These are phyloP conservation scores for Wickerhamiella infanticola DNA, from an alignment of 1,139 yeast species.

Conservation along the genomic window DNA sequence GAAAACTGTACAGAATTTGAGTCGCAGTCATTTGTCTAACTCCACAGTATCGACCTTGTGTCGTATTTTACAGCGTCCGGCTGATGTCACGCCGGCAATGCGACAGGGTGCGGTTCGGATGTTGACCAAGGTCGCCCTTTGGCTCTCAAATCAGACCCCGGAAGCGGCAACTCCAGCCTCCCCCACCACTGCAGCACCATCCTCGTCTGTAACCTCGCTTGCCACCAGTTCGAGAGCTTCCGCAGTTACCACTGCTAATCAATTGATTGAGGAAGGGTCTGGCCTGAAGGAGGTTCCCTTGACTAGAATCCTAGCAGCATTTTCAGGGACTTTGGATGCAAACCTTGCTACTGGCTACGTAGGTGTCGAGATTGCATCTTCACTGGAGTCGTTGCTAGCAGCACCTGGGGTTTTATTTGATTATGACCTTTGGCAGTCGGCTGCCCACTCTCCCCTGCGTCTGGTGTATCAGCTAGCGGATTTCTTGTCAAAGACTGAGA, in stretches of 20 bases:
- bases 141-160: constrained; percentile 4
- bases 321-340: constrained; percentile 15
- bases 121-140: constrained; percentile 12
- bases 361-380: constrained; percentile 18
- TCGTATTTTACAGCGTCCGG: constrained; percentile 25
- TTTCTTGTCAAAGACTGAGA: not conserved
- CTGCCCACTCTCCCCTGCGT: constrained; percentile 31
- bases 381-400: constrained; percentile 17
- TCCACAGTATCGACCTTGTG: constrained; percentile 26
- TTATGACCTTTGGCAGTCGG: constrained; percentile 35
- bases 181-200: not conserved
- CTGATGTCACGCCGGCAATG: constrained; percentile 26
- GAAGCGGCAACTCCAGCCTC: not conserved
- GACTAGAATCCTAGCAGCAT: constrained; percentile 16
- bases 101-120: constrained; percentile 35
- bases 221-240: constrained; percentile 10
- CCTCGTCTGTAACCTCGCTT: not conserved
- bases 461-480: constrained; percentile 12
- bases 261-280: not conserved
- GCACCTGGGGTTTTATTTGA: constrained; percentile 16
- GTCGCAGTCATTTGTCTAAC: constrained; percentile 26
- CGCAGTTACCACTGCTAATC: constrained; percentile 1
- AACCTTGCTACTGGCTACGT: constrained; percentile 16
- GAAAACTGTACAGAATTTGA: constrained; percentile 26
- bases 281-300: constrained; percentile 17